Evolutionary conservation across 2,329 filamentous ascomycete genomes (phyloP), one percentile per base, ranked within the genome.

Genomic region (Neoarthrinium moseri): DNA sequence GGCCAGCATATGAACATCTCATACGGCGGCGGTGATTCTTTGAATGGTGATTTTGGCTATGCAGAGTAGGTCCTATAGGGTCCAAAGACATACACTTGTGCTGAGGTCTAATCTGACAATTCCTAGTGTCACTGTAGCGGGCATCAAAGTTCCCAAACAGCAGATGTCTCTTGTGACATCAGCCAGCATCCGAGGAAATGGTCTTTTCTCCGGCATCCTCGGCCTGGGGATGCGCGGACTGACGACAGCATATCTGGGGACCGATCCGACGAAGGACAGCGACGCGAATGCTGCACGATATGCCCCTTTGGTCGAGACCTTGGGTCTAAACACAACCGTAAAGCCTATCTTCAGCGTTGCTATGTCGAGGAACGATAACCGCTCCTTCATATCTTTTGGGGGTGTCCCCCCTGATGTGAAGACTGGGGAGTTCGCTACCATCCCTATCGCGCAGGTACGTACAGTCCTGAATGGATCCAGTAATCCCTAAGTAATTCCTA

Each of bases 371-470:
- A 54, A 63, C 39, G 52, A 56, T 36, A 48, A 50, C 12, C 56
- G 61, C 27, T 64, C 63, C 2, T 62, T 56, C 38, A 56, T 65
- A 34, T 57, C 63, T 2, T 58, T 66, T 20, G 63, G 62, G 21
- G 63, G 63, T 12, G 58, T 62, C n/a, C 62, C 63, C 6, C 55
- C 59, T 13, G 24, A 53, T 12, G 56, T 63, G 7, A 51, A 55
- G 48, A 57, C 54, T 1, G 57, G 58, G 10, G 51, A 55, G 21
- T 63, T 60, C 39, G 50, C 57, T 10, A 54, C 54, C 2, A 56
- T 56, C 3, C 56, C 56, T 3, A 58, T 65, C 20, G 44, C 56
- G 26, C 57, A 62, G 56, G 58, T 61, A 35, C 15, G 51, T 30
- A 4, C n/a, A 4, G 15, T 35, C n/a, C n/a, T n/a, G n/a, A n/a